Conservation (phyloP, 2,329 filamentous ascomycete species). For the Raffaelea ambrosiae region DNA sequence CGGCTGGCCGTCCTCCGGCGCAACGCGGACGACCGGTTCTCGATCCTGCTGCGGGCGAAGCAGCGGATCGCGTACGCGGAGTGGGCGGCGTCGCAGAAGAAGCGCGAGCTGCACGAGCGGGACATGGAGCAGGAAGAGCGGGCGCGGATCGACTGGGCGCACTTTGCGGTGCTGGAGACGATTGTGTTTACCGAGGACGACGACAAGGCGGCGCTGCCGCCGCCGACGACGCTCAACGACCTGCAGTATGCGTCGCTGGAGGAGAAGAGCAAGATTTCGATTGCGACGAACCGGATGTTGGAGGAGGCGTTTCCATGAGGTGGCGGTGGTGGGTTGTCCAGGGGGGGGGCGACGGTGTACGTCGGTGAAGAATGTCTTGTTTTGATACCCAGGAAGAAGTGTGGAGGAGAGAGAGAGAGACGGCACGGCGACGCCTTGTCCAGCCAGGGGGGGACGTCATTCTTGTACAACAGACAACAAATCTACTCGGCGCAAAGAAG, state of each 20-base stretch:
- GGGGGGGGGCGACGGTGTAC: no score
- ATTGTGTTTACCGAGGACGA: conserved; percentile 87
- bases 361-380: no score
- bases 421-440: no score
- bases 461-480: no score
- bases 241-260: conserved; percentile 91
- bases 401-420: no score
- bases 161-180: conserved; percentile 93
- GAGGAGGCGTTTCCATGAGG: conserved; percentile 82
- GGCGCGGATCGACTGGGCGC: conserved; percentile 93
- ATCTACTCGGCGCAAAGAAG: no score
- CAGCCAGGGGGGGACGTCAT: no score
- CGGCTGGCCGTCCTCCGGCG: conserved; percentile 63
- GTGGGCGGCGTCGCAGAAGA: conserved; percentile 76
- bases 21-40: conserved; percentile 71
- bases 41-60: conserved; percentile 71
- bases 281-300: conserved; percentile 73
- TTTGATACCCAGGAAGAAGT: no score
- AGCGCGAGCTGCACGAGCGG: conserved; percentile 79
- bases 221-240: conserved; percentile 82
- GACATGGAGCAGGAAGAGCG: conserved; percentile 70
- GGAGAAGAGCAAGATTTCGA: conserved; percentile 85
- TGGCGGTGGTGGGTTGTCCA: conserved; percentile 40
- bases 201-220: conserved; percentile 75
- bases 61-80: conserved; percentile 82